These are phyloP conservation scores for Petrea volubilis DNA, from an alignment of 257 asterid species.

Conservation along the genomic window DNA sequence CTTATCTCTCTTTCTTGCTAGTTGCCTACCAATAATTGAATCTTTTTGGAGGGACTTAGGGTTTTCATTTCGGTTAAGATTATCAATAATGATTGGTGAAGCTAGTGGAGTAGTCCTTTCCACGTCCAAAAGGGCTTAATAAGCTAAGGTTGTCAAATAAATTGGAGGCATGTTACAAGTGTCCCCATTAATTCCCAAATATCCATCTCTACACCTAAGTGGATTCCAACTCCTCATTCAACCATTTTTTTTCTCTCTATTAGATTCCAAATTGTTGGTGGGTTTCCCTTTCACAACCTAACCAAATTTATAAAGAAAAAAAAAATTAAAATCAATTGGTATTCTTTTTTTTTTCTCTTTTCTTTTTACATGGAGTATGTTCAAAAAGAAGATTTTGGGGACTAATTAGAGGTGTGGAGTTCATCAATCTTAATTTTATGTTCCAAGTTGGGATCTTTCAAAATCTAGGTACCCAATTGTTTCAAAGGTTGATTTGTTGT, in stretches of 20 bases:
- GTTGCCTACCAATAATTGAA: conserved; percentile 51
- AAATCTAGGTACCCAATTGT: conserved; percentile 26
- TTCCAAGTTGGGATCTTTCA: conserved; percentile 9
- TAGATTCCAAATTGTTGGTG: conserved; percentile 46
- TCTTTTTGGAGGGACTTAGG: conserved; percentile 13
- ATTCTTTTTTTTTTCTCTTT: background rate
- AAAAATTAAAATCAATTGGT: background rate
- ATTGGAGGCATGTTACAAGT: conserved; percentile 53
- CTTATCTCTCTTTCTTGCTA: conserved; percentile 1
- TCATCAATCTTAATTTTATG: background rate
- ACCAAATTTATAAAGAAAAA: conserved; percentile 4
- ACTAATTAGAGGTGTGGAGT: background rate
- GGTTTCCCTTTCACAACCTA: conserved; percentile 65
- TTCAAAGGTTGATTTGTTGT: background rate
- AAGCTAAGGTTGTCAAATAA: conserved; percentile 53
- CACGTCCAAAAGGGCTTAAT: conserved; percentile 49
- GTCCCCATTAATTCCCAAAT: conserved; percentile 36
- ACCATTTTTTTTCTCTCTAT: conserved; percentile 35
- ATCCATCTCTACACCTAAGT: conserved; percentile 48
- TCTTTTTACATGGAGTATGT: background rate
- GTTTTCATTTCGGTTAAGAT: conserved; percentile 6
- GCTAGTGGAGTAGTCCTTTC: conserved; percentile 55
- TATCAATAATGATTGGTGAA: conserved; percentile 35
- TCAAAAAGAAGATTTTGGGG: background rate
- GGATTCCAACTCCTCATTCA: conserved; percentile 79